Conservation (phyloP, 2,329 filamentous ascomycete species). For the Septoria petroselini region DNA sequence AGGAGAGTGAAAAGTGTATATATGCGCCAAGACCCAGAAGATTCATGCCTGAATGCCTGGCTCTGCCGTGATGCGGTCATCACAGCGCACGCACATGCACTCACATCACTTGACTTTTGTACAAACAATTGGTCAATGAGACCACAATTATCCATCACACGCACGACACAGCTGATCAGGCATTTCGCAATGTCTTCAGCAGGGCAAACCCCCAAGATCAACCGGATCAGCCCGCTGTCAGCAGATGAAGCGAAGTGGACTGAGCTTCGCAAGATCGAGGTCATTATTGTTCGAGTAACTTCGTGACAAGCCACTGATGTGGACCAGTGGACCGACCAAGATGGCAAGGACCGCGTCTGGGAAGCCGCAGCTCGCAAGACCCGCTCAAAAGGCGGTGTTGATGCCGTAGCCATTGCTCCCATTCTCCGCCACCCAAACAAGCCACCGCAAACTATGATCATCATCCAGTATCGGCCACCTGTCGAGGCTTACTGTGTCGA, state of each 20-base stretch:
- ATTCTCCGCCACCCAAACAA: constrained; percentile 50
- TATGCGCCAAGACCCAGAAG: no score
- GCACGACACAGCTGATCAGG: constrained; percentile 21
- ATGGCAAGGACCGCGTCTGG: constrained; percentile 48
- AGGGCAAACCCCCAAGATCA: constrained; percentile 49
- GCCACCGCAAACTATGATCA: constrained; percentile 53
- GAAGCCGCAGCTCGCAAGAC: constrained; percentile 52
- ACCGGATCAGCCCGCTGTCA: constrained; percentile 49
- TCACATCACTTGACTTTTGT: neutral
- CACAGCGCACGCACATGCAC: no score
- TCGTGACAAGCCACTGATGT: constrained; percentile 1
- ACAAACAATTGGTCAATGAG: constrained; percentile 2
- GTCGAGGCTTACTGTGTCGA: constrained; percentile 59
- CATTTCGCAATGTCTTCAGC: constrained; percentile 27
- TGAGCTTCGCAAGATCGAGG: constrained; percentile 54
- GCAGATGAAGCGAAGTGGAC: constrained; percentile 56
- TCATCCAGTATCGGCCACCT: constrained; percentile 59
- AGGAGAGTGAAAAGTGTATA: constrained; percentile 16
- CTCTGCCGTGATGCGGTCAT: no score
- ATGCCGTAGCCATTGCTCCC: constrained; percentile 58
- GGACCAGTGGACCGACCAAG: constrained; percentile 34
- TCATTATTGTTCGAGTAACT: constrained; percentile 5
- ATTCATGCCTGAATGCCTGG: no score
- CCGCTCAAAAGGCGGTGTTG: constrained; percentile 55
- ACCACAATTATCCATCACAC: constrained; percentile 13